A percentile compares a stretch with the other conserved stretches of the same genome.
Conservation (phyloP, 306 rosid genomes). For the Malus sylvestris region DNA sequence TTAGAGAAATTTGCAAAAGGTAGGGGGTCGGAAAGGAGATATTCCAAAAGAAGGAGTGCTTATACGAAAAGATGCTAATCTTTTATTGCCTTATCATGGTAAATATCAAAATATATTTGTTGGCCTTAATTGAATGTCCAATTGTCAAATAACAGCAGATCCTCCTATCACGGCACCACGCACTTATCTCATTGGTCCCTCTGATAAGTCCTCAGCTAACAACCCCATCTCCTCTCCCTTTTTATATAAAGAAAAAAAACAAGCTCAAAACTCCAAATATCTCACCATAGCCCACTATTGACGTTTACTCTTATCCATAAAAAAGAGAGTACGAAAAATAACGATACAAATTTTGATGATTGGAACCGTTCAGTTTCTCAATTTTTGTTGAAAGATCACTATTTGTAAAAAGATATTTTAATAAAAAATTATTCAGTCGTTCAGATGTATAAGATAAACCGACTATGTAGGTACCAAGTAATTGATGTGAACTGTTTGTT, state of each 20-base stretch:
- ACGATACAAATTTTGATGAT: too few relatives aligned
- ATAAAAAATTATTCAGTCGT: too few relatives aligned
- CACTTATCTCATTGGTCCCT: conserved; percentile 37
- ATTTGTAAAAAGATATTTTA: too few relatives aligned
- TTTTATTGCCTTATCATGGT: conserved; percentile 18
- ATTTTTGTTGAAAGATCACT: too few relatives aligned
- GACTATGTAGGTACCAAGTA: too few relatives aligned
- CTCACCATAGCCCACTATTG: neutral
- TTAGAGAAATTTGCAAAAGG: neutral
- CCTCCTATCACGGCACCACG: conserved; percentile 30
- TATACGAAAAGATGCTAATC: neutral
- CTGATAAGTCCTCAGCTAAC: conserved; percentile 16
- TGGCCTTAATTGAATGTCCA: neutral
- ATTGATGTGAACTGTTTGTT: too few relatives aligned
- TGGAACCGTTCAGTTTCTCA: too few relatives aligned
- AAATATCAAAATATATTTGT: conserved; percentile 9
- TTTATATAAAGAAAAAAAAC: neutral
- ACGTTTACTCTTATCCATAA: neutral
- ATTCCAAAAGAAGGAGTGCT: neutral
- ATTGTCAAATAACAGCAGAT: conserved; percentile 21
- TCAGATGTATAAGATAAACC: too few relatives aligned
- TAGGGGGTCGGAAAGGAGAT: neutral
- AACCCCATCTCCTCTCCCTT: neutral
- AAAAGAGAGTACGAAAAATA: neutral
- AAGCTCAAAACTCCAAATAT: neutral